Evolutionary conservation across 1,139 yeast species (phyloP), one percentile per base, ranked within the genome.

Genomic region (Yamadazyma buinensis): DNA sequence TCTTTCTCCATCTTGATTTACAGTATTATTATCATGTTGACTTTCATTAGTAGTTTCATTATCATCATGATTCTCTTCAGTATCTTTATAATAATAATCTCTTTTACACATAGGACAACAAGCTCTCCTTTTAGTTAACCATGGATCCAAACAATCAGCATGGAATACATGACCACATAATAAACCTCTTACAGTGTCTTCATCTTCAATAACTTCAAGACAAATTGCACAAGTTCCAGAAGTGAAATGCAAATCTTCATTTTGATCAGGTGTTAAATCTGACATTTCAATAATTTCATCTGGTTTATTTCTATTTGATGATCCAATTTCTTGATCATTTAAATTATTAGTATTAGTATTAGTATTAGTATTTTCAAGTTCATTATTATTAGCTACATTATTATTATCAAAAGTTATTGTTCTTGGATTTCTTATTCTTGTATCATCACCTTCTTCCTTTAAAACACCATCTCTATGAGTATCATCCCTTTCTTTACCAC

Each of bases 141-240:
- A 85, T 1, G 92, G 92, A 47, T 84, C 94, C 33, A 86, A 67
- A 57, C 95, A 86, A 18, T 72, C 80, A 9, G 81, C 69, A 52
- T 86, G 95, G 69, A 80, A 86, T 2, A 83, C 87, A 57, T 86
- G 95, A 3, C 92, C 92, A 59, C 95, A 86, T 9, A 84, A 63
- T 32, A 85, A 65, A 0, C 87, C 86, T 36, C 95, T 72, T 0
- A 85, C 88, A 1, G 58, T 52, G 33, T 83, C 90, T 9, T 72
- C 78, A 35, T 74, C 74, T 42, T 76, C 83, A 47, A 82, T 71
- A 9, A 61, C 52, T 35, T 84, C 95, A 34, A 84, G 68, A 57
- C 95, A 85, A 44, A 85, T 82, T 14, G 92, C 90, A 64, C 95
- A 85, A 3, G 75, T 59, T n/a, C 87, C 92, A 1, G 86, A 80